These are phyloP conservation scores for Ganoderma multipileum DNA, from an alignment of 1,284 basidiomycete species.

Conservation along the genomic window DNA sequence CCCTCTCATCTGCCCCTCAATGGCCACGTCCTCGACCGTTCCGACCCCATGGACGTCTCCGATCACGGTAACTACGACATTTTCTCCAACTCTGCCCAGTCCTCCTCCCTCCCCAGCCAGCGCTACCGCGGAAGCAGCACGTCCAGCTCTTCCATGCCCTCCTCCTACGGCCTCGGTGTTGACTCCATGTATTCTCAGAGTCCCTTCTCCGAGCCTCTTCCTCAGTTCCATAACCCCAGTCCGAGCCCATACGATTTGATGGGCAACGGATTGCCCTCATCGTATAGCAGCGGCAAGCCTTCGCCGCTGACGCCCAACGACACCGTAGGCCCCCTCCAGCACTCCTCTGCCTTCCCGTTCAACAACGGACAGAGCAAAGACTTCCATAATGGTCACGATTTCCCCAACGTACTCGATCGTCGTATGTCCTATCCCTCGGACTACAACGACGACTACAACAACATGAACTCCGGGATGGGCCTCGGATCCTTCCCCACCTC, in stretches of 20 bases:
- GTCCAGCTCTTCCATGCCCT: slow-evolving; percentile 66
- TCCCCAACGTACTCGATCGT: slow-evolving; percentile 61
- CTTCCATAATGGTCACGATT: slow-evolving; percentile 53
- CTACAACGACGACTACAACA: slow-evolving; percentile 58
- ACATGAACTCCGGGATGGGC: slow-evolving; percentile 53
- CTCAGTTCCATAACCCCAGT: slow-evolving; percentile 58
- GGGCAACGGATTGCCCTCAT: slow-evolving; percentile 57
- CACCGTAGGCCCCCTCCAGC: slow-evolving; percentile 60
- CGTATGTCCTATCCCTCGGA: slow-evolving; percentile 67
- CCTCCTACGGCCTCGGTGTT: slow-evolving; percentile 56
- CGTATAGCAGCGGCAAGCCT: slow-evolving; percentile 72
- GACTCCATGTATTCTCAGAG: slow-evolving; percentile 65
- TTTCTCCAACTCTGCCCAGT: slow-evolving; percentile 53
- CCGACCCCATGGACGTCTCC: slow-evolving; percentile 41
- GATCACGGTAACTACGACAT: slow-evolving; percentile 60
- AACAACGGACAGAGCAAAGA: slow-evolving; percentile 56
- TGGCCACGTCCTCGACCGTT: slow-evolving; percentile 41
- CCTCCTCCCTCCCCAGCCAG: slow-evolving; percentile 38
- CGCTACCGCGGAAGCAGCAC: slow-evolving; percentile 73
- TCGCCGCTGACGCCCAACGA: slow-evolving; percentile 77
- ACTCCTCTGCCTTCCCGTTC: slow-evolving; percentile 57
- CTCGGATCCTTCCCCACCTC: slow-evolving; percentile 48
- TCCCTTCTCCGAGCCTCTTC: slow-evolving; percentile 63
- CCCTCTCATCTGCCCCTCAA: slow-evolving; percentile 37
- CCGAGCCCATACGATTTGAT: slow-evolving; percentile 69